These are phyloP conservation scores for Panaeolus cyanescens DNA, from an alignment of 768 basidiomycete species.

Conservation along the genomic window DNA sequence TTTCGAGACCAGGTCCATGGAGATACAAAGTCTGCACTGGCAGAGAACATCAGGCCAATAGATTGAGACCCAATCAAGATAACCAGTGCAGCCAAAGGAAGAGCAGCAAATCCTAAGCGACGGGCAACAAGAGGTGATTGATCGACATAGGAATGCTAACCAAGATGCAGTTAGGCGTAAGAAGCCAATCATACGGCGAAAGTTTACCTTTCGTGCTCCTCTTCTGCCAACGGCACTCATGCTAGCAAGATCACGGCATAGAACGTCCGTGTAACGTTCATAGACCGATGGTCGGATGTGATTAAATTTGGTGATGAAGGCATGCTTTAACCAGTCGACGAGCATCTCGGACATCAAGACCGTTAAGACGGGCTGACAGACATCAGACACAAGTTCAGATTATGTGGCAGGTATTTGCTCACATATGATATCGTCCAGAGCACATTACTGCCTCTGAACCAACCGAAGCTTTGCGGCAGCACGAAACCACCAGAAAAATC, in stretches of 20 bases:
- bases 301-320: constrained; percentile 99
- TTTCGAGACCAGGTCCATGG: constrained; percentile 43
- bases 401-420: constrained; percentile 24
- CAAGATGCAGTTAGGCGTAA: not conserved
- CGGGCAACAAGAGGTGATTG: constrained; percentile 95
- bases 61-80: constrained; percentile 79
- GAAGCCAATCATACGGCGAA: not conserved
- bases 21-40: constrained; percentile 36
- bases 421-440: constrained; percentile 92
- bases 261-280: constrained; percentile 91
- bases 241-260: constrained; percentile 90
- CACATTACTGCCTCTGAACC: constrained; percentile 78
- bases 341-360: constrained; percentile 91
- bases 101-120: constrained; percentile 88
- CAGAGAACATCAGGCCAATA: constrained; percentile 57
- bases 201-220: constrained; percentile 65
- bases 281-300: constrained; percentile 96
- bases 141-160: constrained; percentile 86
- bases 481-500: constrained; percentile 72
- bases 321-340: constrained; percentile 99
- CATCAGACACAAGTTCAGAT: not conserved
- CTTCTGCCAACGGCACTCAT: constrained; percentile 71
- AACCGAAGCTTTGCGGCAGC: constrained; percentile 82
- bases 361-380: constrained; percentile 79
- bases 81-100: constrained; percentile 86